Percentiles rank a stretch among this genome's conserved stretches.
These are phyloP conservation scores for Blastocystis sp. DNA, from an alignment of 352 stramenopile genomes.

Conservation along the genomic window DNA sequence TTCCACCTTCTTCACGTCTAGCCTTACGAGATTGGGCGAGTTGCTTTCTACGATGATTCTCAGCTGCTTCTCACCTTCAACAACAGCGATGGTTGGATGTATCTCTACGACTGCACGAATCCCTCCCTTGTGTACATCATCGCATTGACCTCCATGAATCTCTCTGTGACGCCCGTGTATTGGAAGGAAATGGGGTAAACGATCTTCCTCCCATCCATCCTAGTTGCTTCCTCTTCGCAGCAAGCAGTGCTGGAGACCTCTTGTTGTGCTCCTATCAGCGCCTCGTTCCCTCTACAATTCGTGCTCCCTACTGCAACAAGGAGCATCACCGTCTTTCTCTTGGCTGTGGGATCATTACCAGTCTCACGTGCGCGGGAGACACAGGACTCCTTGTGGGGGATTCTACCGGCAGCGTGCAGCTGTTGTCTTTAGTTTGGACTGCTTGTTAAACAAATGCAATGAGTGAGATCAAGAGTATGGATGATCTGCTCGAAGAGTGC, in stretches of 20 bases:
- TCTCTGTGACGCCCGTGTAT: not conserved
- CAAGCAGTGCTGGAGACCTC: conserved; percentile 3
- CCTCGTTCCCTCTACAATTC: not conserved
- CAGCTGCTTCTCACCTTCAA: not conserved
- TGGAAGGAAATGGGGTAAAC: not conserved
- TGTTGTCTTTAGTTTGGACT: not conserved
- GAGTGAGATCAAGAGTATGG: not conserved
- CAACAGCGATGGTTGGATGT: not conserved
- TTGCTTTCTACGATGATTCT: not conserved
- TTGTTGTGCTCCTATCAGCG: conserved; percentile 1
- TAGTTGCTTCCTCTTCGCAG: conserved; percentile 31
- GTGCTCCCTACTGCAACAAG: not conserved
- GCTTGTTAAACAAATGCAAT: not conserved
- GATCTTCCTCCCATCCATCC: not conserved
- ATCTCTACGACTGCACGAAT: not conserved
- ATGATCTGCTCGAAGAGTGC: not conserved
- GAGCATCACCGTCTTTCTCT: conserved; percentile 48
- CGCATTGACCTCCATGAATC: not conserved
- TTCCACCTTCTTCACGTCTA: too few relatives aligned
- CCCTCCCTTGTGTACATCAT: not conserved
- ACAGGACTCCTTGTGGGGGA: not conserved
- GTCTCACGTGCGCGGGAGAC: not conserved
- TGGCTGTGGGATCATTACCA: conserved; percentile 7
- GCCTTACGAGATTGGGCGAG: not conserved
- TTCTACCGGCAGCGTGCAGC: not conserved